Evolutionary conservation across 768 basidiomycete genomes (phyloP).

Genomic region (Tricholomella constricta): DNA sequence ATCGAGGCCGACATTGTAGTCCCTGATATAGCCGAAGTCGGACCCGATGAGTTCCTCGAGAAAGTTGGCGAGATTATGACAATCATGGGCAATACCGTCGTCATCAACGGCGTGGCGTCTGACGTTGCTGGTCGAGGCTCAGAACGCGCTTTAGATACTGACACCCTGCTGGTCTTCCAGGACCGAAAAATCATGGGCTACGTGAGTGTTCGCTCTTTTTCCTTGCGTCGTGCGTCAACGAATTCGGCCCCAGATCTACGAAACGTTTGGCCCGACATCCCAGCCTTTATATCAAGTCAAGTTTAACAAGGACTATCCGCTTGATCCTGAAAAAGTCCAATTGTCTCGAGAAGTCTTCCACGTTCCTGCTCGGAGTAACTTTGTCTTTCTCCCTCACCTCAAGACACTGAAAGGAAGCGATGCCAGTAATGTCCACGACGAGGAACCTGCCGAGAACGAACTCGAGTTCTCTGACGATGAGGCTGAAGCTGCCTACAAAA

Average conservation of each 20-base stretch:
- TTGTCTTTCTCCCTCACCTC: constrained; percentile 79
- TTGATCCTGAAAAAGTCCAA: constrained; percentile 56
- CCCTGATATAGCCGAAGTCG: constrained; percentile 67
- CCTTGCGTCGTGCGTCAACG: neutral
- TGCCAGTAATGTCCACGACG: constrained; percentile 92
- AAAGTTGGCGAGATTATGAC: constrained; percentile 78
- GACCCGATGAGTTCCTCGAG: constrained; percentile 64
- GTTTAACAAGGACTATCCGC: constrained; percentile 67
- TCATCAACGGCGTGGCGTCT: constrained; percentile 64
- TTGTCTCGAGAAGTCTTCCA: constrained; percentile 76
- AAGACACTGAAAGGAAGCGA: constrained; percentile 82
- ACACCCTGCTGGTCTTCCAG: constrained; percentile 87
- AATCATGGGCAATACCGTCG: constrained; percentile 70
- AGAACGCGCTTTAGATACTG: constrained; percentile 78
- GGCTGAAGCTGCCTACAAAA: constrained; percentile 74
- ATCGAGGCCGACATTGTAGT: constrained; percentile 56
- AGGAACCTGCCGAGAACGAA: constrained; percentile 89
- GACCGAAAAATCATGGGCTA: constrained; percentile 90
- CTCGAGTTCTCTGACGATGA: constrained; percentile 97
- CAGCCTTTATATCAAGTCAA: constrained; percentile 90
- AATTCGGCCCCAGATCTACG: constrained; percentile 58
- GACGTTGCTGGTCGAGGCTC: constrained; percentile 46
- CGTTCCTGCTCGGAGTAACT: constrained; percentile 75
- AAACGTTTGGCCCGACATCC: constrained; percentile 93
- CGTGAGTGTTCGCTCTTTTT: constrained; percentile 55